Conservation (phyloP, 768 basidiomycete genomes). For the Gyrodon lividus region DNA sequence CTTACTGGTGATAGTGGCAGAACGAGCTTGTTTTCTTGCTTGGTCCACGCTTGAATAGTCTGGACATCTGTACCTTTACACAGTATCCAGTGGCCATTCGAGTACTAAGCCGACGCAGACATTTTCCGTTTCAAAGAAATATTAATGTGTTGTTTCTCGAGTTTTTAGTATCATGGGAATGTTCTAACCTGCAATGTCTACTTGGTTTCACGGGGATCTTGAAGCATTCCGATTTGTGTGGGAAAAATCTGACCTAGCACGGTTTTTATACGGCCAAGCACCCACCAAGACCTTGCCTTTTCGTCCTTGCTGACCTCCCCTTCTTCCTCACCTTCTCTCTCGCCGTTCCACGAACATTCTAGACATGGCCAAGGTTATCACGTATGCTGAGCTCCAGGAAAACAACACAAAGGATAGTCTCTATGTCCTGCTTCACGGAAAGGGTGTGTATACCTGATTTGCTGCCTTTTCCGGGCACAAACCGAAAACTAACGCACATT, state of each 20-base stretch:
- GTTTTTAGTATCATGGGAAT: too few species aligned
- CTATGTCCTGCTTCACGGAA: slow-evolving; percentile 81
- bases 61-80: slow-evolving; percentile 37
- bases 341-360: slow-evolving; percentile 12
- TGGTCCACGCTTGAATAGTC: slow-evolving; percentile 81
- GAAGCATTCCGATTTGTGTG: slow-evolving; percentile 3
- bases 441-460: slow-evolving; percentile 49
- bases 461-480: neutral
- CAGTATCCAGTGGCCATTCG: slow-evolving; percentile 57
- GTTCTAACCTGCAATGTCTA: too few species aligned
- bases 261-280: slow-evolving; percentile 9
- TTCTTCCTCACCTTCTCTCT: slow-evolving; percentile 16
- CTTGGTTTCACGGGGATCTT: too few species aligned
- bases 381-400: slow-evolving; percentile 73
- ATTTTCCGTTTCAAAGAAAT: slow-evolving; percentile 17
- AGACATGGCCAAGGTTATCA: slow-evolving; percentile 53
- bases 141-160: neutral
- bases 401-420: slow-evolving; percentile 74
- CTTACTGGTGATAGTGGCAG: slow-evolving; percentile 77
- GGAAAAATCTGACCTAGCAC: slow-evolving; percentile 1
- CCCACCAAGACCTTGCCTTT: neutral
- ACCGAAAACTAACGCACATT: slow-evolving; percentile 1
- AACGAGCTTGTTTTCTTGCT: slow-evolving; percentile 38
- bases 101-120: slow-evolving; percentile 73
- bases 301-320: slow-evolving; percentile 27